Evolutionary conservation across 2,329 filamentous ascomycete species (phyloP), one percentile per base, ranked within the genome.

Genomic region (Penicillium sumatraense): DNA sequence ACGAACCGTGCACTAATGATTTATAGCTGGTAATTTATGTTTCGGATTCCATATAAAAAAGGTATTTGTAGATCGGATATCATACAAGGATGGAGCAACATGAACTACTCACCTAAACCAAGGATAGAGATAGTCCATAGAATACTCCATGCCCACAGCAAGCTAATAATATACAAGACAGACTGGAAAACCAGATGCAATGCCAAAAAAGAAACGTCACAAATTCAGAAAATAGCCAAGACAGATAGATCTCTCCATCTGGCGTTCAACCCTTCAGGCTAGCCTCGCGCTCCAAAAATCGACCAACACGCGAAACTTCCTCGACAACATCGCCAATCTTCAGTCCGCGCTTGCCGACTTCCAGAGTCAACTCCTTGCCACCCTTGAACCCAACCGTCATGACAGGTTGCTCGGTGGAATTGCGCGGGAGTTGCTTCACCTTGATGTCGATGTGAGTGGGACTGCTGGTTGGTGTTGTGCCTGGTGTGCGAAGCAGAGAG

Each of bases 301-400:
- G 85, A 48, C 92, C 96, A 78, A 98, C 91, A 68, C 95, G 83
- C 73, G 97, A 90, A 41, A 96, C 87, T 75, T 98, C 92, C 73
- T 92, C 90, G 54, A 93, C 83, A 18, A 98, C 85, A 68, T 92
- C 89, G 72, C 90, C 90, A 71, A 98, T 93, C 65, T 87, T 89
- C 77, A 93, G 80, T 70, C 87, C 88, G 67, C 90, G 81, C 74
- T 88, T 89, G 65, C 90, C 87, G 63, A 91, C 83, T 71, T 96
- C 87, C 35, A 98, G 83, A 29, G 86, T 86, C 79, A 98, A 85
- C 68, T 96, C 88, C 78, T 93, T 96, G 66, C 95, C 95, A 71
- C 97, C 95, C 82, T 96, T 97, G 76, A 98, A 98, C 68, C 93
- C 96, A 64, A 99, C 78, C 36, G 80, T 81, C 53, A 99, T 76